phyloP scores from a whole-genome alignment of 2,329 filamentous ascomycete species.

The Penicillium sp. region DNA sequence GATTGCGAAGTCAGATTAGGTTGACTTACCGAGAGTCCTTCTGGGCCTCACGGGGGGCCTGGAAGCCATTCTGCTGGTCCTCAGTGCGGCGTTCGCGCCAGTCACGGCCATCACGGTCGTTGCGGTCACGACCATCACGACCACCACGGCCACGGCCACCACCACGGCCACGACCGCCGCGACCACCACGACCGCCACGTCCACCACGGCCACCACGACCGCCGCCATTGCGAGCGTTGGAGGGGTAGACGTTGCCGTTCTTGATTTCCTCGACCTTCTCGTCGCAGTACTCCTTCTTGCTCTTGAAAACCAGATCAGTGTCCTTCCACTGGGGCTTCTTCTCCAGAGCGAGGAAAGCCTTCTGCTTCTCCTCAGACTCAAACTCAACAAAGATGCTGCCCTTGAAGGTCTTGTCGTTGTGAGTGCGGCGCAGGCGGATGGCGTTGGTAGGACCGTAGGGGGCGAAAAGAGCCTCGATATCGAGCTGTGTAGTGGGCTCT shows the following conservation, averaged over 20 bases:
- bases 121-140: constrained; percentile 28
- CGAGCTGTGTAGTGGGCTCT: constrained; percentile 80
- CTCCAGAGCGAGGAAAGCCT: constrained; percentile 77
- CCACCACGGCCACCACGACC: constrained; percentile 49
- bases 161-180: constrained; percentile 48
- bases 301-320: constrained; percentile 75
- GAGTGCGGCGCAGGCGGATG: constrained; percentile 78
- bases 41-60: constrained; percentile 31
- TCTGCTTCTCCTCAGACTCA: constrained; percentile 70
- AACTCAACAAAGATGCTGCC: constrained; percentile 97
- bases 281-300: constrained; percentile 84
- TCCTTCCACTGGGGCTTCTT: constrained; percentile 83
- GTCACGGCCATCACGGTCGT: constrained; percentile 39
- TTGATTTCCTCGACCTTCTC: constrained; percentile 72
- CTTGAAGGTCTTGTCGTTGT: constrained; percentile 74
- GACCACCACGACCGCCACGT: constrained; percentile 36
- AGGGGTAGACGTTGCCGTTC: constrained; percentile 65
- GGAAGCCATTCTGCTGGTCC: constrained; percentile 46
- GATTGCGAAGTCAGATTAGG: background rate
- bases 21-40: constrained; percentile 44
- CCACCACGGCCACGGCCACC: constrained; percentile 39
- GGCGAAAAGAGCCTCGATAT: constrained; percentile 89
- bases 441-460: constrained; percentile 75
- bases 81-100: constrained; percentile 47
- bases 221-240: constrained; percentile 33